These are phyloP conservation scores for Fraxinus albicans DNA, from an alignment of 305 asterid species.

Conservation along the genomic window DNA sequence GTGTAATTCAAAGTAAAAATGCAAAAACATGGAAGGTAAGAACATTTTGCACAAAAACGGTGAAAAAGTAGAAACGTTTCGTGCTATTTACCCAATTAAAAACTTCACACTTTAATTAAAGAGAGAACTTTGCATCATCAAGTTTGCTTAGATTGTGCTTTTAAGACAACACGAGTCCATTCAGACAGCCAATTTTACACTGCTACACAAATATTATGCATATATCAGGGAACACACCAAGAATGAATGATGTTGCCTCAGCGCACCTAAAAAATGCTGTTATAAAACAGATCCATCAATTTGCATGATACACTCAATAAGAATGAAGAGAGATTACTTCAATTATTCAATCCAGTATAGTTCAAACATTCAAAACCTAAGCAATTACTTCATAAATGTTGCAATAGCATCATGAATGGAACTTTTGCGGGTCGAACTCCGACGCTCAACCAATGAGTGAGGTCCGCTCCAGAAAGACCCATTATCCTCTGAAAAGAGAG, in stretches of 20 bases:
- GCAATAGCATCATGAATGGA: slow-evolving; percentile 61
- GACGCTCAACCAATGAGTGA: slow-evolving; percentile 55
- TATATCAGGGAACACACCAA: neutral
- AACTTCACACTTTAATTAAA: no score
- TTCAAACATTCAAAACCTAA: neutral
- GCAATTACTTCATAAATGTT: slow-evolving; percentile 52
- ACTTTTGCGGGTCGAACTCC: slow-evolving; percentile 38
- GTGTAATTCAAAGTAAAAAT: no score
- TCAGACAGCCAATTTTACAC: neutral
- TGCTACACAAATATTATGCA: neutral
- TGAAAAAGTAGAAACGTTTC: no score
- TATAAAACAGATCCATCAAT: neutral
- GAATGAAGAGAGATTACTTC: neutral
- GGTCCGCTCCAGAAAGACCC: slow-evolving; percentile 83
- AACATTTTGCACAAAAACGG: no score
- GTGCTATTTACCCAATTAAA: no score
- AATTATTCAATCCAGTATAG: neutral
- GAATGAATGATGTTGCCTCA: neutral
- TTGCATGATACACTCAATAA: neutral
- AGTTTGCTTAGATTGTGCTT: neutral
- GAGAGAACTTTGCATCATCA: no score
- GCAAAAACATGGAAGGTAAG: no score
- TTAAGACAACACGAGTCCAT: neutral
- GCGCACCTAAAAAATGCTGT: neutral
- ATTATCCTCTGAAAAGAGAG: slow-evolving; percentile 56